These are phyloP conservation scores for Trichoderma harzianum DNA, from an alignment of 2,329 filamentous ascomycete species.

Conservation along the genomic window DNA sequence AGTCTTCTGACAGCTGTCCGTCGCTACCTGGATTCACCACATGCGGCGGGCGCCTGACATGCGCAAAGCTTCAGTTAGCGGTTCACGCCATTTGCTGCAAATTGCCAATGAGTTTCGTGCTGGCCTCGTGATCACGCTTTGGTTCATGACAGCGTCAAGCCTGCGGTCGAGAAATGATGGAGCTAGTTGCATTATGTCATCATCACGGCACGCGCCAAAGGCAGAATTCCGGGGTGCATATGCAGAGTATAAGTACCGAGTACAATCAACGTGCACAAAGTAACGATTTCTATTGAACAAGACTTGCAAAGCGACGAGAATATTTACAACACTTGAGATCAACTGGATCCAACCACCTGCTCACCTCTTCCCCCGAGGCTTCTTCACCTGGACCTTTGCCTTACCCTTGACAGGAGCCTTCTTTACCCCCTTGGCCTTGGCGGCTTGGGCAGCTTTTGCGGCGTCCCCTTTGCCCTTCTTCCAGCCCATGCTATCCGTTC, in stretches of 20 bases:
- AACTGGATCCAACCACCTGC: constrained; percentile 15
- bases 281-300: constrained; percentile 1
- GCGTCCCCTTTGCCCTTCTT: constrained; percentile 62
- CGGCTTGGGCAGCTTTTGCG: not conserved
- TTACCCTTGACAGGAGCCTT: constrained; percentile 10
- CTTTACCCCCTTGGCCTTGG: constrained; percentile 19
- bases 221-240: not conserved
- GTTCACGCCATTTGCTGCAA: constrained; percentile 11
- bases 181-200: constrained; percentile 18
- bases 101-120: not conserved
- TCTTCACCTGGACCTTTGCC: constrained; percentile 20
- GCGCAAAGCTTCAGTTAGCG: constrained; percentile 1
- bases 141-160: constrained; percentile 13
- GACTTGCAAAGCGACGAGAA: not conserved
- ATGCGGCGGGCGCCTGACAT: constrained; percentile 22
- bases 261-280: not conserved
- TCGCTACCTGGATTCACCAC: constrained; percentile 10
- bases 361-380: constrained; percentile 20
- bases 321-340: constrained; percentile 6
- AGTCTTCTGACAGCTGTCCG: constrained; percentile 31
- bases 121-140: constrained; percentile 14
- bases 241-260: not conserved
- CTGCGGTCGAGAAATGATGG: not conserved
- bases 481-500: constrained; percentile 61
- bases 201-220: constrained; percentile 5